Evolutionary conservation across 2,329 filamentous ascomycete genomes (phyloP).

Genomic region (Calonectria hawksworthii): DNA sequence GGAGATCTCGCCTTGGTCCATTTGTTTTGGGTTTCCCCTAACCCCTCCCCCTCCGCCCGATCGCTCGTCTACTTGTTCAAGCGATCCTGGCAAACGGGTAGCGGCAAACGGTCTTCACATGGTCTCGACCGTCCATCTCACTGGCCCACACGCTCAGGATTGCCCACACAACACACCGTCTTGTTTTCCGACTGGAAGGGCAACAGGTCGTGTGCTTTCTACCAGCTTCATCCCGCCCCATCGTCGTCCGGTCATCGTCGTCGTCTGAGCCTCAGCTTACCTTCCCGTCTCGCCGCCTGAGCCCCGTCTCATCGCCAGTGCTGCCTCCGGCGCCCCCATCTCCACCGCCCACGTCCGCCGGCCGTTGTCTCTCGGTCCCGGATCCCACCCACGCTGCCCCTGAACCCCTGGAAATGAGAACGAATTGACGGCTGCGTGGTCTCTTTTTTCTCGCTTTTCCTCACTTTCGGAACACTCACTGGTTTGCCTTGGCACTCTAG

Average conservation of each 20-base stretch:
- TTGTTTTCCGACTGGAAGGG: slow-evolving; percentile 48
- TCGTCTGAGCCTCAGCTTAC: slow-evolving; percentile 17
- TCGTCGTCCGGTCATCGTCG: slow-evolving; percentile 20
- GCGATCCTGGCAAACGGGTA: slow-evolving; percentile 15
- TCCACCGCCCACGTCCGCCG: slow-evolving; percentile 37
- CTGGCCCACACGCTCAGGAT: slow-evolving; percentile 46
- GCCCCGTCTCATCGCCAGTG: slow-evolving; percentile 5
- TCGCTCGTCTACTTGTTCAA: neutral
- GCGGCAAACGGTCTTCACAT: slow-evolving; percentile 44
- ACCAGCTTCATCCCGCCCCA: slow-evolving; percentile 37
- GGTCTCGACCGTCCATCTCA: slow-evolving; percentile 45
- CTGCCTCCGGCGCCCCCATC: slow-evolving; percentile 39
- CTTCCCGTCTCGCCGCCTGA: slow-evolving; percentile 13
- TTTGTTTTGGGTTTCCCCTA: neutral
- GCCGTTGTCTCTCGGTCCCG: slow-evolving; percentile 37
- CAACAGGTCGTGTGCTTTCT: slow-evolving; percentile 57
- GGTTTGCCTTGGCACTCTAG: slow-evolving; percentile 14
- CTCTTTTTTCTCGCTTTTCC: slow-evolving; percentile 7
- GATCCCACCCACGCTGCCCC: slow-evolving; percentile 39
- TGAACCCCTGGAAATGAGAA: slow-evolving; percentile 31
- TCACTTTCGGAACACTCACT: slow-evolving; percentile 20
- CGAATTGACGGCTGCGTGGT: slow-evolving; percentile 25
- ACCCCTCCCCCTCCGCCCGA: neutral
- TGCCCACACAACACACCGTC: slow-evolving; percentile 45
- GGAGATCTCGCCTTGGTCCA: neutral